Conservation (phyloP, 495 filamentous ascomycete species). For the Astrothelium subdiscretum region DNA sequence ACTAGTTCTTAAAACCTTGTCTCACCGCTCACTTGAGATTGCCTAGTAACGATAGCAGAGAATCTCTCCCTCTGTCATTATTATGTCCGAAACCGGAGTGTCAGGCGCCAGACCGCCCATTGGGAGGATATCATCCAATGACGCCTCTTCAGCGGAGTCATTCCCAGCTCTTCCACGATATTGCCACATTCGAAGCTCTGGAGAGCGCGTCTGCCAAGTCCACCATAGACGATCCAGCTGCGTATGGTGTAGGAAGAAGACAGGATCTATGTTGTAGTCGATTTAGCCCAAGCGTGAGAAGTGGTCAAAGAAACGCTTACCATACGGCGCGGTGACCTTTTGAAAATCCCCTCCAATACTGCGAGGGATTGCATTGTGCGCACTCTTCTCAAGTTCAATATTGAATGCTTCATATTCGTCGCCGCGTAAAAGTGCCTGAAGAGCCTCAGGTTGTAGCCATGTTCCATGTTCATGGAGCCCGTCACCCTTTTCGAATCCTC, state of each 20-base stretch:
- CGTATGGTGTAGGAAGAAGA: slow-evolving; percentile 11
- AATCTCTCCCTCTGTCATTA: not conserved
- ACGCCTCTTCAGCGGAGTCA: slow-evolving; percentile 2
- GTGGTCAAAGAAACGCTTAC: not conserved
- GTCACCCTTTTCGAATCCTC: slow-evolving; percentile 4
- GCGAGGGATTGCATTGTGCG: slow-evolving; percentile 8
- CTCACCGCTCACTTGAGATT: too few relatives aligned
- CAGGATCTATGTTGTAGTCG: slow-evolving; percentile 1
- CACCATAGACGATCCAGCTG: slow-evolving; percentile 12
- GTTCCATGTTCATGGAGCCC: slow-evolving; percentile 1
- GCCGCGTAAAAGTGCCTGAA: slow-evolving; percentile 2
- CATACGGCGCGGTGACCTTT: slow-evolving; percentile 10
- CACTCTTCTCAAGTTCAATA: not conserved
- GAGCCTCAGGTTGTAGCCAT: slow-evolving; percentile 5
- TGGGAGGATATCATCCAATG: slow-evolving; percentile 4
- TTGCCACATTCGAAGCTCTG: not conserved
- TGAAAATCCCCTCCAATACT: slow-evolving; percentile 9
- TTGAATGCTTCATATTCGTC: slow-evolving; percentile 5
- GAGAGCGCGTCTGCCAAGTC: slow-evolving; percentile 6
- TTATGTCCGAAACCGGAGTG: slow-evolving; percentile 5
- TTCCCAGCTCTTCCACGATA: slow-evolving; percentile 3
- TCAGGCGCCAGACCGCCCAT: slow-evolving; percentile 1
- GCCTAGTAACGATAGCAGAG: slow-evolving; percentile 7
- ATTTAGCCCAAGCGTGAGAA: not conserved
- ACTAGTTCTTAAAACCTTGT: too few relatives aligned